Evolutionary conservation across 2,329 filamentous ascomycete genomes (phyloP), one percentile per base, ranked within the genome.

Genomic region (Hirsutella rhossiliensis): DNA sequence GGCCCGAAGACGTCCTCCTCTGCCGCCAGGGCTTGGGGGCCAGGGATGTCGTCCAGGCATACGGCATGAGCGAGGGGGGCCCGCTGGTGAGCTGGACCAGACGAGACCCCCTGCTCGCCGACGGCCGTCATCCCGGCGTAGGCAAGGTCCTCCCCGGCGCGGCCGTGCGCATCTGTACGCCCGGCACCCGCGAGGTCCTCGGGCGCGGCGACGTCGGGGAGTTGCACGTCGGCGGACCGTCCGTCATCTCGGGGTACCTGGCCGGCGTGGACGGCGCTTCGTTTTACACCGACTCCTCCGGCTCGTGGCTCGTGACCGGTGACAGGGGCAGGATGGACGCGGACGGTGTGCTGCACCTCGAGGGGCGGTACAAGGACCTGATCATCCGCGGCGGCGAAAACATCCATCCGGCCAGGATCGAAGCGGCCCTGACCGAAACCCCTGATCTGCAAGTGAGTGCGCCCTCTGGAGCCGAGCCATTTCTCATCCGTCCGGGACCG

Each of bases 341-440:
- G 5, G 48, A 63, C 8, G 66, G 63, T 1, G 53, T 63, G 20
- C 50, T 70, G 2, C 57, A 60, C 41, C 60, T 70, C 27, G 47
- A 64, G 4, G 67, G 66, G 6, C 50, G 67, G 29, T 68, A 67
- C 51, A 69, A 70, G 49, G 67, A 70, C 40, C 43, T 69, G 28
- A 68, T 69, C 30, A 69, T 69, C 45, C 59, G 66, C 11, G 67
- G 63, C 4, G 67, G 64, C n/a, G 62, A 66, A 43, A 70, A 69
- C 19, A 64, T 69, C 17, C 55, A 62, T n/a, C 65, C 67, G 1
- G 48, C 56, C 6, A 57, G 49, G 38, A 59, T 68, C 20, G 65
- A 69, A 38, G 47, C 50, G 2, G 49, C 56, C 3, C 56, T 72
- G 12, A 52, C 57, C 1, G 59, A 62, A 31, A 49, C 63, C n/a